Base-by-base conservation (phyloP, 108 stramenopile species). In the Pelagomonas calceolata region DNA sequence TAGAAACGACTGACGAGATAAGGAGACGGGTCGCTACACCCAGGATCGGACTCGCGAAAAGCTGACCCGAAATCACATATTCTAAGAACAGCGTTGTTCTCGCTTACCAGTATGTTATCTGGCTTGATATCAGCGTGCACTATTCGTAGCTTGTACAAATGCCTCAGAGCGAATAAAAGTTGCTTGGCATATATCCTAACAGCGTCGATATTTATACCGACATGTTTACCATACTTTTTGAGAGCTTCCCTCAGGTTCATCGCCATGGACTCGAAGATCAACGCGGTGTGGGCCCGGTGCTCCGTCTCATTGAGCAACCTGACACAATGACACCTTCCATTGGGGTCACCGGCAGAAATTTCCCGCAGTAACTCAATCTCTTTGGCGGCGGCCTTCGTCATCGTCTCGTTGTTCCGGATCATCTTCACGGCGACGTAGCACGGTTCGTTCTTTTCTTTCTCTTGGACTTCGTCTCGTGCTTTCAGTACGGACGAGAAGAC, bases 71-170 rank as follows among this genome's bases (percentile, higher is more conserved):
- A 95, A 79, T 99, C 99, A 32, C 90, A 90, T 12, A 99, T 68
- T 70, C 94, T 91, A 30, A 95, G 81, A 4, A 74, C 80, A 5
- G 81, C 79, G 73, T 93, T 92, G 72, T 94, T 91, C 44, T 78
- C 88, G 45, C 76, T 85, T 34, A 96, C 95, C 0, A 99, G 78
- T 39, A 99, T 98, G 75, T 99, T 99, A 82, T 99, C 97, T 17
- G 94, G 95, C 73, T 99, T 99, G 36, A 99, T 70, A 81, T 99
- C 99, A 15, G 94, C 91, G 82, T 99, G 99, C 32, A 98, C 89
- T 12, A 99, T 85, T 16, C 86, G 74, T 67, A 89, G 85, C 36
- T 84, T 73, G 44, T 90, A 79, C 66, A 99, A 79, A 73, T 94
- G 93, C 17, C 74, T 73, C 44, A 94, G 79, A 15, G 96, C 99